Evolutionary conservation across 2,329 filamentous ascomycete species (phyloP).

Genomic region (Dothideomycetes sp.): DNA sequence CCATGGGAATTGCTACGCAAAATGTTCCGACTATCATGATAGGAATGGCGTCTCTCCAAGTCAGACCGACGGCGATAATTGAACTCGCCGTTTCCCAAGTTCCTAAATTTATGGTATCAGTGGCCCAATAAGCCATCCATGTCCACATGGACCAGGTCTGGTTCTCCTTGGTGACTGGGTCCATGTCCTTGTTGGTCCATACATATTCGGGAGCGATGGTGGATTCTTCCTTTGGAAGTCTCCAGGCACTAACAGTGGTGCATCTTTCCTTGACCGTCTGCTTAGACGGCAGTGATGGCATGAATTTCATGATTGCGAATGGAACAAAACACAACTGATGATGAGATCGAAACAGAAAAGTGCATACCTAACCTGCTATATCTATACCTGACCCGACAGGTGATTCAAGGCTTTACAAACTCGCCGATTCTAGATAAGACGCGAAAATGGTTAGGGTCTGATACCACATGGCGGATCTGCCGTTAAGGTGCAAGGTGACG

Average conservation of each 20-base stretch:
- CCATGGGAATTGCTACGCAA: constrained; percentile 46
- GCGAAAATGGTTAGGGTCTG: background rate
- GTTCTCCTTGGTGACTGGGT: constrained; percentile 19
- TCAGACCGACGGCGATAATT: constrained; percentile 41
- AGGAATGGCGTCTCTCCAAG: constrained; percentile 42
- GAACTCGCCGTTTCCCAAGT: constrained; percentile 28
- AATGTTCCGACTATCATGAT: constrained; percentile 42
- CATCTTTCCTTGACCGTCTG: constrained; percentile 27
- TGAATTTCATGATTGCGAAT: background rate
- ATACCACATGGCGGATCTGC: background rate
- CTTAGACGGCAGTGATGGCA: constrained; percentile 18
- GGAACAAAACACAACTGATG: no score
- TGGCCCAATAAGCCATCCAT: constrained; percentile 23
- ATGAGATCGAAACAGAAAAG: no score
- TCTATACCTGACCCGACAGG: no score
- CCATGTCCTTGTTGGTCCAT: constrained; percentile 27
- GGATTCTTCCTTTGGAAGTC: constrained; percentile 37
- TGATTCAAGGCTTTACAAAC: background rate
- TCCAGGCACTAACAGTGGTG: constrained; percentile 33
- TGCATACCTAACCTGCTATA: no score
- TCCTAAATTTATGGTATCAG: constrained; percentile 28
- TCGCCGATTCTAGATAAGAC: background rate
- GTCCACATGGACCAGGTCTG: constrained; percentile 26
- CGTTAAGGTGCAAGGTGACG: background rate
- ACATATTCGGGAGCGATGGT: constrained; percentile 35